These are phyloP conservation scores for Steccherinum ochraceum DNA, from an alignment of 768 basidiomycete genomes.

Conservation along the genomic window DNA sequence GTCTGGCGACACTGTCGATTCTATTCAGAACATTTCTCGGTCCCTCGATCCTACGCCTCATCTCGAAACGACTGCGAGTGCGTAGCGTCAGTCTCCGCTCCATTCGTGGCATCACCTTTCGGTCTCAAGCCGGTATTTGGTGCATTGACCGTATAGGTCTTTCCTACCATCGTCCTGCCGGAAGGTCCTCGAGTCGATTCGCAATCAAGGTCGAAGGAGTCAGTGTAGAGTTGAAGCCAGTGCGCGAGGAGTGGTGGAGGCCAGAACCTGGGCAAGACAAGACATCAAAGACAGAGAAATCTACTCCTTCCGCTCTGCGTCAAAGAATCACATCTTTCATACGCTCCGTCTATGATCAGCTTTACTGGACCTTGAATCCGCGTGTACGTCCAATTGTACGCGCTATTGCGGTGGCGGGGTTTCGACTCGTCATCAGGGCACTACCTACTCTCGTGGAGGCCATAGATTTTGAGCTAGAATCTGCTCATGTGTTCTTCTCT, in stretches of 20 bases:
- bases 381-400: constrained; percentile 57
- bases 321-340: not conserved
- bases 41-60: constrained; percentile 53
- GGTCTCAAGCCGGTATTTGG: constrained; percentile 45
- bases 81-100: constrained; percentile 73
- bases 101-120: constrained; percentile 69
- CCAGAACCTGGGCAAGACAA: not conserved
- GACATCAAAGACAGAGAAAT: not conserved
- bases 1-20: constrained; percentile 48
- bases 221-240: constrained; percentile 45
- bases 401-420: constrained; percentile 40
- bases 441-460: constrained; percentile 65
- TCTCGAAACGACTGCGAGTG: constrained; percentile 56
- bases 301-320: not conserved
- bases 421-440: constrained; percentile 56
- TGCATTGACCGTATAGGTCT: constrained; percentile 62
- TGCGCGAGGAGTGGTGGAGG: not conserved
- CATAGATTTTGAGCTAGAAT: constrained; percentile 60
- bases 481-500: constrained; percentile 43
- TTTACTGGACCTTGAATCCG: constrained; percentile 49
- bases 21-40: constrained; percentile 60
- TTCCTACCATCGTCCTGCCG: constrained; percentile 47
- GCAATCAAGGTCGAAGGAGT: constrained; percentile 59
- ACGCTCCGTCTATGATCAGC: constrained; percentile 10
- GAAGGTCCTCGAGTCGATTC: constrained; percentile 48